Conservation (phyloP, 1,284 basidiomycete genomes). For the Tremellales sp. region DNA sequence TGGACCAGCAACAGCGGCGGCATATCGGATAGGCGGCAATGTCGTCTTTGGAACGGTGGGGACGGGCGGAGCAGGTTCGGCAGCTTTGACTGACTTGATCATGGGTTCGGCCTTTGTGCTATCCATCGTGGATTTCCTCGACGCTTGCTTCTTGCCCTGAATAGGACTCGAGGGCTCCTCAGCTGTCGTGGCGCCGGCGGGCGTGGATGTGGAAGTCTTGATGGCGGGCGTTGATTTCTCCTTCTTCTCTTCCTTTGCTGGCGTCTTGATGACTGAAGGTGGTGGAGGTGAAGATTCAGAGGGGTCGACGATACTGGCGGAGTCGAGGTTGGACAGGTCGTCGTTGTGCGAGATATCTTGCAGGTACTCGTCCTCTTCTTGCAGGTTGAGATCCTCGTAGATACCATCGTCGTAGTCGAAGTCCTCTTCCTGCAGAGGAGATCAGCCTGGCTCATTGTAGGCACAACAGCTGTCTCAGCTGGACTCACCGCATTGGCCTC, state of each 20-base stretch:
- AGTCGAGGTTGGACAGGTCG: slow-evolving; percentile 52
- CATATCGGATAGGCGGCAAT: slow-evolving; percentile 77
- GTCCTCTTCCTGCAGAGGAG: slow-evolving; percentile 81
- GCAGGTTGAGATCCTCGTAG: slow-evolving; percentile 96
- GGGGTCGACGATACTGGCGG: slow-evolving; percentile 49
- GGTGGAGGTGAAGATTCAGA: slow-evolving; percentile 7
- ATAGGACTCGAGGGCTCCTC: slow-evolving; percentile 37
- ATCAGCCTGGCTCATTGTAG: background rate
- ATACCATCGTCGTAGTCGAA: slow-evolving; percentile 98
- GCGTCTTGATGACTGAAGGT: slow-evolving; percentile 28
- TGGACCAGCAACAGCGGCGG: slow-evolving; percentile 64
- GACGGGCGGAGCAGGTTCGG: slow-evolving; percentile 13
- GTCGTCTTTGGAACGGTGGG: slow-evolving; percentile 41
- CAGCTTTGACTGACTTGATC: slow-evolving; percentile 3
- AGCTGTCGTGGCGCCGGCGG: background rate
- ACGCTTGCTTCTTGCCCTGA: slow-evolving; percentile 28
- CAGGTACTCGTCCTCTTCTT: slow-evolving; percentile 81
- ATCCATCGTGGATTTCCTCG: slow-evolving; percentile 28
- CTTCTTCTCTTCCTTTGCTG: slow-evolving; percentile 35
- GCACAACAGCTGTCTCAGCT: background rate
- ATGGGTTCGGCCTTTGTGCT: slow-evolving; percentile 12
- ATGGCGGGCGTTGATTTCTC: slow-evolving; percentile 30
- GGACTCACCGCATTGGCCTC: slow-evolving; percentile 84
- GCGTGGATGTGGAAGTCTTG: slow-evolving; percentile 11
- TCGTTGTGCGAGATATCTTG: slow-evolving; percentile 71